Base-by-base conservation (phyloP, 139 green algal species). In the Picocystis salinarum region DNA sequence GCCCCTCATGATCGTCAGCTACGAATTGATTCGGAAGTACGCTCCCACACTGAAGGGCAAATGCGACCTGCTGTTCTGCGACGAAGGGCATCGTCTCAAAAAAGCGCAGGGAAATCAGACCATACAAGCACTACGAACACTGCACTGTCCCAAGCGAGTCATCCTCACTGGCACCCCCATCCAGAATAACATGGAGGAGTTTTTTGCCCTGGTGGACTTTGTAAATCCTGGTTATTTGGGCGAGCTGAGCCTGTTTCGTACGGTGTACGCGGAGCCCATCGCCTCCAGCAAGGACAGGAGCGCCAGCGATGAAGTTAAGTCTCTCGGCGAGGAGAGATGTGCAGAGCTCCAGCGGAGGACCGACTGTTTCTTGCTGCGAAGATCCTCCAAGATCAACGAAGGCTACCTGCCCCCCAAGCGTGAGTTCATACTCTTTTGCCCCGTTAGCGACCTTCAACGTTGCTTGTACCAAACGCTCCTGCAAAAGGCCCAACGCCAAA, bases 141-240 rank as follows among this genome's bases (percentile, higher is more conserved):
- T 91, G 12, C 42, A 44, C 31, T 91, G 71, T 48, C 50, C 25
- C 3, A 59, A 61, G 7, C 56, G 74, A 23, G 64, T 93, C 17
- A 53, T 93, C 18, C 60, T 94, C 9, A 85, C 62, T 7, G 74
- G 78, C 31, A 85, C 67, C 5, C 76, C 77, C 0, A 33, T 91
- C 3, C 79, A 93, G 60, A 91, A 93, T 67, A 76, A 85, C 46
- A 55, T 89, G 9, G 46, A 44, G 2, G 77, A 89, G 34, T 76
- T 77, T 39, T 79, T 52, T 18, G 69, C 70, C 1, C 58, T 88
- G 28, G 42, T 82, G 18, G 63, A 64, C 27, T 86, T 91, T 45
- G 74, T 77, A 19, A 60, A 42, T 3, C 76, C 76, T 1, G 71
- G 60, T 17, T 7, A 73, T 33, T 65, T 91, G 15, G 79, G 76